Base-by-base conservation (phyloP, 1,284 basidiomycete genomes). In the Ustilago sp. region DNA sequence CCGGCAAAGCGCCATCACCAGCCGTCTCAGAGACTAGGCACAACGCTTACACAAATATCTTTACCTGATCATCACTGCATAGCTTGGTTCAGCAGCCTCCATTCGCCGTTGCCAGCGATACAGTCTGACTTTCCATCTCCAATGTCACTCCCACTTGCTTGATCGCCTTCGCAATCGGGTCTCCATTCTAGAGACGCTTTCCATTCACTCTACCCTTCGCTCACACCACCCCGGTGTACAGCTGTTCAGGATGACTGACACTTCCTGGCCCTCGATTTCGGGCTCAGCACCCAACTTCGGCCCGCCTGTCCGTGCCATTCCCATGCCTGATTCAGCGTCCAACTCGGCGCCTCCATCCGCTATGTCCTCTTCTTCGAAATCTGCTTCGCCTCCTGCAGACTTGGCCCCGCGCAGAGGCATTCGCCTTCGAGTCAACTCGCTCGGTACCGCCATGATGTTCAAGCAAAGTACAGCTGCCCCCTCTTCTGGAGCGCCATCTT, bases 351-450 rank as follows among this genome's bases (percentile, higher is more conserved):
- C 57, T 15, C 17, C 57, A 17, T 28, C 59, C 9, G 19, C 59
- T 58, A 19, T 48, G 17, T 9, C 51, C 28, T 39, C 38, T 19
- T 51, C 69, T 3, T n/a, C 56, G 7, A 32, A 5, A 11, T n/a
- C 23, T 6, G 31, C 48, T 32, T 6, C 48, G 2, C 0, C 48
- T 28, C 28, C 31, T 50, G 34, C 57, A 50, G 32, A 55, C 32
- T 51, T 38, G 36, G 55, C 58, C 13, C 47, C 56, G 9, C 67
- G 61, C 19, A 63, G 54, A 39, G 64, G 70, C 19, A 61, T 73
- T 38, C 70, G 70, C 36, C 61, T 68, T 4, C 70, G 70, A 28
- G 64, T 68, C 60, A 73, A 67, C 32, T 73, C 70, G 34, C 43
- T 73, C 8, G 60, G 70, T n/a, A 52, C 69, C 6, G 63, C 60